Evolutionary conservation across 306 rosid genomes (phyloP).

Genomic region (Inga leiocalycina): DNA sequence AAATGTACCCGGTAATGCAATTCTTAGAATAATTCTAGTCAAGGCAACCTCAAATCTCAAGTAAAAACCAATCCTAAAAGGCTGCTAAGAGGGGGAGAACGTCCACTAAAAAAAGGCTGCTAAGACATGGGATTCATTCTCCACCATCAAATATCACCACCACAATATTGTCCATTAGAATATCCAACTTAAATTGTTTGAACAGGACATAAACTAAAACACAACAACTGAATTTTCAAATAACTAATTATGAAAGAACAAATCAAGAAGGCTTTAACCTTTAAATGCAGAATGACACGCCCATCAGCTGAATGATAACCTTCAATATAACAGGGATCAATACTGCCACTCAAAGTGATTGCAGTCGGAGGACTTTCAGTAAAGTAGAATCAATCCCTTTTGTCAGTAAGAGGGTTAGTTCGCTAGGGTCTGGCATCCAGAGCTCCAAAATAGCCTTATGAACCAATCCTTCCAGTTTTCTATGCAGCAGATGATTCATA

Average conservation of each 20-base stretch:
- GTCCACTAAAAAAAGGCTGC: no score
- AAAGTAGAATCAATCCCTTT: constrained; percentile 50
- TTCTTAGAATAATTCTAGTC: no score
- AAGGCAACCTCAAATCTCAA: no score
- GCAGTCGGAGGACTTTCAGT: constrained; percentile 97
- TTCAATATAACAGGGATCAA: constrained; percentile 98
- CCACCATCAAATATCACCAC: background rate
- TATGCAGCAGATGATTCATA: constrained; percentile 96
- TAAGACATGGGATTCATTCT: no score
- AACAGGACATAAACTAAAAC: constrained; percentile 5
- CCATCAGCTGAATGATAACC: constrained; percentile 98
- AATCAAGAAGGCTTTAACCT: constrained; percentile 54
- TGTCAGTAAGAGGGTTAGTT: constrained; percentile 84
- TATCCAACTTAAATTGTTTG: constrained; percentile 2
- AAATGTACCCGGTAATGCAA: no score
- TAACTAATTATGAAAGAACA: constrained; percentile 14
- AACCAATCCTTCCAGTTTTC: constrained; percentile 96
- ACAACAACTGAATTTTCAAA: background rate
- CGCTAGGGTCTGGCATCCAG: constrained; percentile 98
- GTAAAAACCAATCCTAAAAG: background rate
- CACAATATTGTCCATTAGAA: constrained; percentile 4
- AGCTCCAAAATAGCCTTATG: constrained; percentile 98
- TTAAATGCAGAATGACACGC: constrained; percentile 84
- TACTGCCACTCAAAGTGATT: constrained; percentile 91
- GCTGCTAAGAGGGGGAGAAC: background rate